These are phyloP conservation scores for Pilasporangium apinafurcum DNA, from an alignment of 352 stramenopile genomes.

Conservation along the genomic window DNA sequence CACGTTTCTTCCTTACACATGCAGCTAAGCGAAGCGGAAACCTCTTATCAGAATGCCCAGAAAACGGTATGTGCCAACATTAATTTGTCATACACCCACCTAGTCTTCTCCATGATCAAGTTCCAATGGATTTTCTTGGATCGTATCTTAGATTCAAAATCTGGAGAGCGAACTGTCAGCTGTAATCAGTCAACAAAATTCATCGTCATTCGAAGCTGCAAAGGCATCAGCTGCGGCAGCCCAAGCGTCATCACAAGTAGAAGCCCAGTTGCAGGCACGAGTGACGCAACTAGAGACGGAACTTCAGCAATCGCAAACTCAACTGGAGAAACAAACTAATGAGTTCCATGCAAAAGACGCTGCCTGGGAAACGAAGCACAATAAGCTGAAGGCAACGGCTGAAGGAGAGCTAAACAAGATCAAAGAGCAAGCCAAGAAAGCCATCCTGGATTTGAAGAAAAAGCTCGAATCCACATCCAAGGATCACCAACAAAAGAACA, in stretches of 20 bases:
- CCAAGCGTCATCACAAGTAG: slow-evolving; percentile 7
- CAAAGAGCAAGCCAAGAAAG: slow-evolving; percentile 85
- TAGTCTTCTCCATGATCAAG: background rate
- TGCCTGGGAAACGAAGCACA: slow-evolving; percentile 55
- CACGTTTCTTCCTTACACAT: too few relatives aligned
- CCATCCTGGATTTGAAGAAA: slow-evolving; percentile 79
- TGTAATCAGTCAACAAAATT: slow-evolving; percentile 15
- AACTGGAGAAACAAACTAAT: slow-evolving; percentile 53
- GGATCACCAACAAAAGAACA: slow-evolving; percentile 47
- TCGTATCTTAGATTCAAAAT: slow-evolving; percentile 38
- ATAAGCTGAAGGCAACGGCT: slow-evolving; percentile 71
- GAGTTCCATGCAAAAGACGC: slow-evolving; percentile 34
- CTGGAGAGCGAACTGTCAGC: slow-evolving; percentile 47
- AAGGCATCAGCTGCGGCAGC: slow-evolving; percentile 11
- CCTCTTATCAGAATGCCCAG: slow-evolving; percentile 20
- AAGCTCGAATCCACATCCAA: slow-evolving; percentile 60
- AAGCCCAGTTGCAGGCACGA: slow-evolving; percentile 23
- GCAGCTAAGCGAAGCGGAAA: slow-evolving; percentile 31
- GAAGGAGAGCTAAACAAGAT: slow-evolving; percentile 76
- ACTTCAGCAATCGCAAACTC: slow-evolving; percentile 19
- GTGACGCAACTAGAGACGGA: slow-evolving; percentile 31
- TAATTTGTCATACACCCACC: background rate
- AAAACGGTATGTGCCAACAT: slow-evolving; percentile 33
- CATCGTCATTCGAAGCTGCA: slow-evolving; percentile 21
- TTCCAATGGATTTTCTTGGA: background rate